Evolutionary conservation across 2,329 filamentous ascomycete genomes (phyloP), one percentile per base, ranked within the genome.

Genomic region (Colletotrichum ledebouriae): DNA sequence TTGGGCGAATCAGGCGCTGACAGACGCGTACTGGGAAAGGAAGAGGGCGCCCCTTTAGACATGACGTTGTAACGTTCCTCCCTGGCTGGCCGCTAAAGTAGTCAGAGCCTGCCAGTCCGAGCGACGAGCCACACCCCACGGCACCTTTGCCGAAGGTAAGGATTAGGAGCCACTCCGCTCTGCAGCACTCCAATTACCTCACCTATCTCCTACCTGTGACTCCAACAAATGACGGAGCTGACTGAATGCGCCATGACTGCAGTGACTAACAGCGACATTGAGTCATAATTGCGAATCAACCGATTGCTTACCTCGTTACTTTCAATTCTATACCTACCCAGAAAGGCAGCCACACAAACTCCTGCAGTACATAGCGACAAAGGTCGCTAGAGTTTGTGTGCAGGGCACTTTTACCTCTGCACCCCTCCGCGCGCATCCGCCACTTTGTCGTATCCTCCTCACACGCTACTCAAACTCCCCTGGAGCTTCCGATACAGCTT

Each of bases 321-420:
- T 42, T 42, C 42, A 39, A 39, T 52, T 22, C 25, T 10, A 2
- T 29, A 2, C 29, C 7, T 29, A 9, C 29, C 29, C 9, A 9
- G 29, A 25, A 20, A 59, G 60, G 46, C 64, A 52, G 53, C 55
- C 22, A 59, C 22, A 39, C 53, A 59, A 58, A 64, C 37, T 37
- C 42, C 52, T 56, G 37, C 59, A 44, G 25, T 61, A 65, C 47
- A 56, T 65, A 66, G 67, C 46, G 67, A 67, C 67, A 67, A 52
- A 58, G 47, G 41, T 49, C 65, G 55, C 57, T 34, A 29, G 50
- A 42, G 60, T 58, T 68, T 68, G 65, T 29, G 64, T 59, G 65
- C 46, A 29, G 29, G 6, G 29, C 29, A 29, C 7, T 29, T 47
- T 15, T 55, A 52, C 52, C 15, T 47, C 53, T 47, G 49, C 39